Percentiles rank a stretch among this genome's conserved stretches.
phyloP scores from a whole-genome alignment of 2,329 filamentous ascomycete species.

The Phaeosphaeria sp. region DNA sequence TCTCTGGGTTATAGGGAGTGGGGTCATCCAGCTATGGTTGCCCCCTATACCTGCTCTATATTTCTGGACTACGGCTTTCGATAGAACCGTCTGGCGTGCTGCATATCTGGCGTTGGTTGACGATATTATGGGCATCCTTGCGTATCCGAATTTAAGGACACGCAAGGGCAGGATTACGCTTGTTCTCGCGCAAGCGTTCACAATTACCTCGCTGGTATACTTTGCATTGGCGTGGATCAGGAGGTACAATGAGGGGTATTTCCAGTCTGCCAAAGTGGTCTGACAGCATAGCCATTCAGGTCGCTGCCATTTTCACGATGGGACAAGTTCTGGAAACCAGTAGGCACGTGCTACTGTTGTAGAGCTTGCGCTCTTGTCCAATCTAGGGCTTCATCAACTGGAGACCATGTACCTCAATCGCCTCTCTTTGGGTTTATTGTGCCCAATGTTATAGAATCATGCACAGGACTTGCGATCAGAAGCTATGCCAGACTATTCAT shows the following conservation, averaged over 20 bases:
- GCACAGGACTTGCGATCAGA: too few species aligned
- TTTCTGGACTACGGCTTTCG: conserved; percentile 2
- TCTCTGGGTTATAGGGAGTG: conserved; percentile 11
- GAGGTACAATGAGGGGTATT: background rate
- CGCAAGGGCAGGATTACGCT: conserved; percentile 13
- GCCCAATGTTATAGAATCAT: too few species aligned
- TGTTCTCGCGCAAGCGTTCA: conserved; percentile 12
- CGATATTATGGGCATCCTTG: conserved; percentile 20
- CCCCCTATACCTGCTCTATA: conserved; percentile 10
- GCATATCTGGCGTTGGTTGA: conserved; percentile 27
- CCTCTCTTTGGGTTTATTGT: too few species aligned
- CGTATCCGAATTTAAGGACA: conserved; percentile 18
- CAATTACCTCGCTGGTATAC: background rate
- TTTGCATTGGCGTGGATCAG: background rate
- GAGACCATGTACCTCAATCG: too few species aligned
- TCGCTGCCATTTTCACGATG: too few species aligned
- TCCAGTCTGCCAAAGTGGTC: background rate
- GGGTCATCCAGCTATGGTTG: conserved; percentile 3
- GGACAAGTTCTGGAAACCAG: too few species aligned
- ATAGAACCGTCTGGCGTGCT: conserved; percentile 16
- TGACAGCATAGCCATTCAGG: background rate
- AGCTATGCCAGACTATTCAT: too few species aligned
- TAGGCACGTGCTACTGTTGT: too few species aligned
- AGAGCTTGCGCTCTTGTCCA: too few species aligned
- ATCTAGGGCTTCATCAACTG: too few species aligned